Base-by-base conservation (phyloP, 768 basidiomycete genomes). In the Mycena latifolia region DNA sequence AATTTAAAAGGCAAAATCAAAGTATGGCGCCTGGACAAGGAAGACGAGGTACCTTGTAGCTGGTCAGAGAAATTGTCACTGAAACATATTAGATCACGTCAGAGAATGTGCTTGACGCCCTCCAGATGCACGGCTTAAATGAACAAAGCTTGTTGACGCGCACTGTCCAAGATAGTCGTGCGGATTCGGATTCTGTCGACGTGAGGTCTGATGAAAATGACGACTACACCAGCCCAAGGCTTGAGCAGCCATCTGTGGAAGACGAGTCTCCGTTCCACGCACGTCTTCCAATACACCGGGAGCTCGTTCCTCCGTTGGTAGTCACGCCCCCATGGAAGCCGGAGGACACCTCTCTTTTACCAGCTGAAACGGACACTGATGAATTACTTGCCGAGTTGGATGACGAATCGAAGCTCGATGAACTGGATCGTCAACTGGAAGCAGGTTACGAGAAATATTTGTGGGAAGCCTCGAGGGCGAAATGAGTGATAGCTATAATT, bases 1-100 rank as follows among this genome's bases (percentile, higher is more conserved):
- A 76, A 78, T 33, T 72, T 89, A 71, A 92, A 92, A 76, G 78
- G 80, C 43, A 83, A 84, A 22, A 85, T 85, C 51, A 90, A 85
- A 69, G 88, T 82, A 9, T 93, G 91, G 89, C 79, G 82, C 51
- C 57, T 80, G 4, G 79, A 79, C 15, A 76, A 75, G 48, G 80
- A 81, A 31, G 79, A 84, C 69, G 85, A 87, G 72, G 79, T 79
- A 41, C 43, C 51, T 35, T 62, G 25, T 31, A 33, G 10, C n/a
- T 50, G 10, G 4, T 22, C n/a, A 57, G 27, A 55, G 24, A 29
- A 10, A 46, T 8, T 17, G 24, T 27, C 46, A 2, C 55, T 69
- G 20, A 67, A 47, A 29, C 43, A 31, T 28, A 18, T 12, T 22
- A 61, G 51, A 54, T 63, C 27, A 28, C 25, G 15, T 20, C 55